Conservation (phyloP, 257 asterid genomes). For the Penstemon davidsonii region DNA sequence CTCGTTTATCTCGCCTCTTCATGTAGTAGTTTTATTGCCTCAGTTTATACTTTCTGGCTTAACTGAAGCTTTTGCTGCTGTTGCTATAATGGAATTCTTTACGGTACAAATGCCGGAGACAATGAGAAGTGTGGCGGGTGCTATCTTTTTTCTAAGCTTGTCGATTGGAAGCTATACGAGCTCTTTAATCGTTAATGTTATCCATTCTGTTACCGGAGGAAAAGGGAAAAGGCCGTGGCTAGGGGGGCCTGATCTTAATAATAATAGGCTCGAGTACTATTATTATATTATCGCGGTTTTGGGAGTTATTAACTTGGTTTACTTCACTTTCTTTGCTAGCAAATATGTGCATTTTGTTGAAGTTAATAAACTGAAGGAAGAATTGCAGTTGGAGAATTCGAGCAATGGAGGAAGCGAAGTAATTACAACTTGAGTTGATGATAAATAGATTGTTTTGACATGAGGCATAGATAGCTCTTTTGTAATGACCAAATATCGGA, state of each 20-base stretch:
- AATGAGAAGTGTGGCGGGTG: conserved; percentile 69
- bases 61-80: conserved; percentile 66
- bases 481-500: too few relatives aligned
- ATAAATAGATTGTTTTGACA: too few relatives aligned
- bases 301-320: conserved; percentile 47
- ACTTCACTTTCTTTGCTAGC: conserved; percentile 53
- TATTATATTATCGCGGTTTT: conserved; percentile 52
- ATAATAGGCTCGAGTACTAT: conserved; percentile 61
- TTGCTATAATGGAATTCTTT: conserved; percentile 66
- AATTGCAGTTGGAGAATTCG: conserved; percentile 14
- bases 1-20: conserved; percentile 53
- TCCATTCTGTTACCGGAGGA: conserved; percentile 35
- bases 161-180: conserved; percentile 61
- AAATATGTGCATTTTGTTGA: conserved; percentile 32
- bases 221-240: conserved; percentile 53
- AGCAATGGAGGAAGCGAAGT: neutral
- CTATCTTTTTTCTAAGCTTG: conserved; percentile 58
- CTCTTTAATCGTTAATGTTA: conserved; percentile 50
- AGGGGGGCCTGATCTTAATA: conserved; percentile 66
- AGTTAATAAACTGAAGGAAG: neutral
- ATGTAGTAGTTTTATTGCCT: conserved; percentile 49
- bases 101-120: conserved; percentile 58
- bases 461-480: too few relatives aligned
- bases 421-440: too few relatives aligned
- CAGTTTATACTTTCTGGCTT: conserved; percentile 66